Percentiles rank a stretch among this genome's conserved stretches.
These are phyloP conservation scores for Spathaspora girioi DNA, from an alignment of 805 yeast species.

Conservation along the genomic window DNA sequence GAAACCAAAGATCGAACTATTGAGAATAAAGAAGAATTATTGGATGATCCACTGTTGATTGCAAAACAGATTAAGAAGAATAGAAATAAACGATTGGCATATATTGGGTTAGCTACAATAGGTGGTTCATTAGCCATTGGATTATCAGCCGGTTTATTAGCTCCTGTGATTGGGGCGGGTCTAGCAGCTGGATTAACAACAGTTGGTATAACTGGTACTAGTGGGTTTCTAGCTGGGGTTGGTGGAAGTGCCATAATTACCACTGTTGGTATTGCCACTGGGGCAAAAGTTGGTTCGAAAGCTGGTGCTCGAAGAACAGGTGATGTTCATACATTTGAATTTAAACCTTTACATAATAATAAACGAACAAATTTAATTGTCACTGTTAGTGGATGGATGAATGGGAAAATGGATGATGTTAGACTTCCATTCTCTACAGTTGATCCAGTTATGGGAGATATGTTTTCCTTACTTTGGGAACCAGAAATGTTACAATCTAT, in stretches of 20 bases:
- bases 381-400: conserved; percentile 98
- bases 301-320: conserved; percentile 90
- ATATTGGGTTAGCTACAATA: conserved; percentile 90
- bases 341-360: conserved; percentile 87
- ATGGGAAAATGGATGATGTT: conserved; percentile 91
- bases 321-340: conserved; percentile 89
- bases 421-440: conserved; percentile 93
- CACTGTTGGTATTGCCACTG: conserved; percentile 84
- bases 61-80: conserved; percentile 66
- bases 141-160: conserved; percentile 88
- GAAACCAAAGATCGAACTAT: conserved; percentile 48
- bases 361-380: conserved; percentile 81
- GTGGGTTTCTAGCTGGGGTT: conserved; percentile 90
- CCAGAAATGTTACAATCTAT: conserved; percentile 94
- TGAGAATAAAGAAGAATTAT: conserved; percentile 68
- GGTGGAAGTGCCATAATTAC: conserved; percentile 96
- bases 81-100: conserved; percentile 66
- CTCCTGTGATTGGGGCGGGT: conserved; percentile 99
- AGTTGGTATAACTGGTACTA: conserved; percentile 89
- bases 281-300: conserved; percentile 80
- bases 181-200: conserved; percentile 95
- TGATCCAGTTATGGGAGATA: conserved; percentile 97
- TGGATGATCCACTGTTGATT: conserved; percentile 75
- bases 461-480: conserved; percentile 91
- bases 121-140: conserved; percentile 97